These are phyloP conservation scores for Sarocladiaceae sp. DNA, from an alignment of 2,329 filamentous ascomycete species.

Conservation along the genomic window DNA sequence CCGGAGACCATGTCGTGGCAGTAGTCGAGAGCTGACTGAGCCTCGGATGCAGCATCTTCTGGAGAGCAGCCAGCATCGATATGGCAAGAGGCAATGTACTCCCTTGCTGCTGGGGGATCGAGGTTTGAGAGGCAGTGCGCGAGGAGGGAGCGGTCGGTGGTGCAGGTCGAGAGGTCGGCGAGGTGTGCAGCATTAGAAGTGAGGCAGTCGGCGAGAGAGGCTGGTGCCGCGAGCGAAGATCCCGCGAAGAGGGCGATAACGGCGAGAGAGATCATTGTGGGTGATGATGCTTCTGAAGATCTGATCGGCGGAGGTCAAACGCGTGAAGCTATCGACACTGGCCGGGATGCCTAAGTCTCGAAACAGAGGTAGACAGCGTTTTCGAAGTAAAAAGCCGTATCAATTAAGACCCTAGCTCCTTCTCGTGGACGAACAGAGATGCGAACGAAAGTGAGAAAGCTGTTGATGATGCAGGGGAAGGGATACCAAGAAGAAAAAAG, in stretches of 20 bases:
- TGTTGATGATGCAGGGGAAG: not conserved
- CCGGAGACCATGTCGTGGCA: constrained; percentile 24
- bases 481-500: not conserved
- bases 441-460: not conserved
- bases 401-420: too few relatives aligned
- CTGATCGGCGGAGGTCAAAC: not conserved
- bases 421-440: not conserved
- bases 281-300: not conserved
- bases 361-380: not conserved
- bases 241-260: constrained; percentile 21
- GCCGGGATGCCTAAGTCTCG: not conserved
- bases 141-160: constrained; percentile 36
- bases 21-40: constrained; percentile 23
- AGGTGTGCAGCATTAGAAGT: constrained; percentile 32
- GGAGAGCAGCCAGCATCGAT: constrained; percentile 29
- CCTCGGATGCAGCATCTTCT: constrained; percentile 22
- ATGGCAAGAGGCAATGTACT: constrained; percentile 34
- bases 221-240: constrained; percentile 31
- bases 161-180: constrained; percentile 35
- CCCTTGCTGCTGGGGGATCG: constrained; percentile 22
- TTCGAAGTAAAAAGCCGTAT: not conserved
- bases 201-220: constrained; percentile 37
- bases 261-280: constrained; percentile 12
- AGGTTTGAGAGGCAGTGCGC: constrained; percentile 36
- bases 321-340: constrained; percentile 1